Evolutionary conservation across 495 filamentous ascomycete species (phyloP).

Genomic region (Mytilinidion resinicola): DNA sequence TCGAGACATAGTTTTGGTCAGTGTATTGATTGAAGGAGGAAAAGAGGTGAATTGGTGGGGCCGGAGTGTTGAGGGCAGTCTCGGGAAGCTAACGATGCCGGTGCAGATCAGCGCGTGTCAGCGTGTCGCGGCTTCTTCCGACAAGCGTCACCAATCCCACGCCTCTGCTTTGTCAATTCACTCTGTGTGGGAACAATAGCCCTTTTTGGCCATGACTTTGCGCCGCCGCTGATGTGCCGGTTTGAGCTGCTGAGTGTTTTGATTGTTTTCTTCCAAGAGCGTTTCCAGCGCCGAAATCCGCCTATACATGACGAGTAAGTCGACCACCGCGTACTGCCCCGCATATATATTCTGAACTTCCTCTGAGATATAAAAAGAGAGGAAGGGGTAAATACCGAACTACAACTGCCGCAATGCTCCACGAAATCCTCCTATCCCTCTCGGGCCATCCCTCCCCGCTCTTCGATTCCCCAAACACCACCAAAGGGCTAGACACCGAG

Average conservation of each 20-base stretch:
- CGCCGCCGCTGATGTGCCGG: constrained; percentile 15
- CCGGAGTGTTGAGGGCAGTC: not conserved
- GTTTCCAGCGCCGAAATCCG: not conserved
- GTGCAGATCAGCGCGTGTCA: too few species aligned
- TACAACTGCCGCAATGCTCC: constrained; percentile 59
- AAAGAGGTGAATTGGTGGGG: not conserved
- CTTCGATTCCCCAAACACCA: constrained; percentile 40
- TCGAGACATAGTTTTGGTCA: not conserved
- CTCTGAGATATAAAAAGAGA: not conserved
- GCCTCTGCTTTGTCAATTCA: not conserved
- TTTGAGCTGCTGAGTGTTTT: constrained; percentile 23
- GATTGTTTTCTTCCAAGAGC: constrained; percentile 12
- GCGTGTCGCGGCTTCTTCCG: too few species aligned
- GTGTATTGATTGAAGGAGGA: not conserved
- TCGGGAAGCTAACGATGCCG: not conserved
- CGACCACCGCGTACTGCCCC: not conserved
- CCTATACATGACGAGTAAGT: constrained; percentile 6
- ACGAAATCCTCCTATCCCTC: constrained; percentile 92
- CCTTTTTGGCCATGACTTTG: too few species aligned
- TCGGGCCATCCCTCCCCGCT: constrained; percentile 88
- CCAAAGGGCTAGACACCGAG: constrained; percentile 35
- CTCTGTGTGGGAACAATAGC: too few species aligned
- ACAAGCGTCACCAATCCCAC: not conserved
- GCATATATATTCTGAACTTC: too few species aligned
- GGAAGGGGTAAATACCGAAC: not conserved